These are phyloP conservation scores for Karstenula rhodostoma DNA, from an alignment of 2,329 filamentous ascomycete species.

Conservation along the genomic window DNA sequence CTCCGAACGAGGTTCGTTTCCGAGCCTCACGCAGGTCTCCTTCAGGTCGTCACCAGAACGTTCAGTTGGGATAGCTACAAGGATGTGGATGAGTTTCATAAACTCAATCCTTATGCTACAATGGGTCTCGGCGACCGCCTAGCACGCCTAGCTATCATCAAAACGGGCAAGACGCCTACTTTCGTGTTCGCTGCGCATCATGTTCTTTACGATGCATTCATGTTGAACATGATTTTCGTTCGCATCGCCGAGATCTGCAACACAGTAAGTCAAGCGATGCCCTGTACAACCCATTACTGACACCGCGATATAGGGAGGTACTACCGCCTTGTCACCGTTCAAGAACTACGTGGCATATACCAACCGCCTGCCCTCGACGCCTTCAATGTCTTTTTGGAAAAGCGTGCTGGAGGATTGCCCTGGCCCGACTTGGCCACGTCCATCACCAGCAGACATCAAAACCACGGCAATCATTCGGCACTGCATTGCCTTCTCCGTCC, in stretches of 20 bases:
- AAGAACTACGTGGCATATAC: slow-evolving; percentile 2
- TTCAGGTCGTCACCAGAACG: not conserved
- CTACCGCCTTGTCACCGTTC: not conserved
- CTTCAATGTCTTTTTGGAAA: not conserved
- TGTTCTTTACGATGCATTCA: slow-evolving; percentile 2
- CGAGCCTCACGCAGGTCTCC: not conserved
- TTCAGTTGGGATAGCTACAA: slow-evolving; percentile 1
- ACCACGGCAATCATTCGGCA: not conserved
- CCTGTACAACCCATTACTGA: not conserved
- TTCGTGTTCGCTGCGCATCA: slow-evolving; percentile 4
- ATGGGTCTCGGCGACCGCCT: not conserved
- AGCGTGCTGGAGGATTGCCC: not conserved
- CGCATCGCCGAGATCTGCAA: slow-evolving; percentile 1
- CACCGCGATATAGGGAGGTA: not conserved
- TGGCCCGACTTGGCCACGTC: not conserved
- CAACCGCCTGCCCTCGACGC: not conserved
- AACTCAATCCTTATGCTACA: not conserved
- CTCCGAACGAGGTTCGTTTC: slow-evolving; percentile 4
- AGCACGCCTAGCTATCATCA: not conserved
- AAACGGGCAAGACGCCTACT: not conserved
- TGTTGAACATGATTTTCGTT: not conserved
- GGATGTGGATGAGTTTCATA: not conserved
- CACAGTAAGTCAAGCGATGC: not conserved
- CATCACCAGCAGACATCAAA: not conserved
- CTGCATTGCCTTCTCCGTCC: not conserved